Base-by-base conservation (phyloP, 208 protist genomes). In the Leishmania guyanensis region DNA sequence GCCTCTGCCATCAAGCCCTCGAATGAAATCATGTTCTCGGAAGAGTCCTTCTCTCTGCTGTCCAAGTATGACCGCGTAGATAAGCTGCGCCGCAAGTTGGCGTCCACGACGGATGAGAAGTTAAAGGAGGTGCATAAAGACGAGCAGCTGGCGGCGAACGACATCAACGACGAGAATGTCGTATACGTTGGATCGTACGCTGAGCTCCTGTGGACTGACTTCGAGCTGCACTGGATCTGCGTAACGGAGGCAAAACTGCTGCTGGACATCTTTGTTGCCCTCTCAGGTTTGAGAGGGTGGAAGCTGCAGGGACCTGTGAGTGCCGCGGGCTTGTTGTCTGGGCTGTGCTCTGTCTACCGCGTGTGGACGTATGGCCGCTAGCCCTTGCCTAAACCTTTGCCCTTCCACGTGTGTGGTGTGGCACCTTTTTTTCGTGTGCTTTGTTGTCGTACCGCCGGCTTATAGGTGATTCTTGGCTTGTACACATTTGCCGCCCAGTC, bases 281-380 rank as follows among this genome's bases (percentile, higher is more conserved):
- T 89, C 16, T 90, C 91, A 46, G 91, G 90, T 69, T 29, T 95
- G 62, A 80, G 83, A 20, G 75, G 74, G 3, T 98, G 92, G 92
- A 91, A 93, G 48, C 80, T 89, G 36, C 89, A 94, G 76, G 91
- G 92, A 0, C 77, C 88, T 3, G 88, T 95, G n/a, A 96, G 92
- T 76, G 79, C 93, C 22, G 92, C 90, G 8, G 94, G 94, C 72
- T 86, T 98, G 33, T 88, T 94, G 54, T 98, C 94, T 54, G 94
- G 93, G 1, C 82, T 98, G 70, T 93, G 92, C 54, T 98, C 94
- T 0, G 88, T 98, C n/a, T 98, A 98, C 75, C 89, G 94, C 54
- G 94, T 98, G 12, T 98, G 94, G 94, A 96, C 94, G 5, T 98
- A 98, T 81, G 94, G 94, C 12, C 90, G 94, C 36, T 98, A 65